Percentiles rank a stretch among this genome's conserved stretches.
These are phyloP conservation scores for Aspergillus indologenus DNA, from an alignment of 495 filamentous ascomycete genomes.

Conservation along the genomic window DNA sequence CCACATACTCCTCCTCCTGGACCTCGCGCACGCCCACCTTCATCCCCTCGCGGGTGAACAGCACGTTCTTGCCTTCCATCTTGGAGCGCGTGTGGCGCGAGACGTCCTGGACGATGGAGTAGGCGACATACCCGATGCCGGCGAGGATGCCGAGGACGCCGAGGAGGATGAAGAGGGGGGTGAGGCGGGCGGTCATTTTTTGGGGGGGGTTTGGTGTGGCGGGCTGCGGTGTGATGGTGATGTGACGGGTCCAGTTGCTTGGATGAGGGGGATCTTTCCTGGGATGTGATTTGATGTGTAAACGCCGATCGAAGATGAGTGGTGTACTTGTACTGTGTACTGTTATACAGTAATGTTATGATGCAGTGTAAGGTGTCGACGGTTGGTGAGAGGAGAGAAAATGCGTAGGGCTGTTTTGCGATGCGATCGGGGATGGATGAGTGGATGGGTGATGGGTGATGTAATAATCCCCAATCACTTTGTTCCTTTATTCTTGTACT, in stretches of 20 bases:
- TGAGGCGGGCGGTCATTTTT: constrained; percentile 46
- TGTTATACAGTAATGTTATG: too few species aligned
- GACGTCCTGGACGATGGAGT: constrained; percentile 66
- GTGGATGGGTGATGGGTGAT: too few species aligned
- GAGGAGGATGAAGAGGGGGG: constrained; percentile 74
- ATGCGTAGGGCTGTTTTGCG: too few species aligned
- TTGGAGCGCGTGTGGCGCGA: constrained; percentile 63
- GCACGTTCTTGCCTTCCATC: constrained; percentile 79
- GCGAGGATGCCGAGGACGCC: constrained; percentile 57
- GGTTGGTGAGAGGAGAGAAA: too few species aligned
- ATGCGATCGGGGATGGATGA: too few species aligned
- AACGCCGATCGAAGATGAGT: too few species aligned
- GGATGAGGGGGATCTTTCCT: too few species aligned
- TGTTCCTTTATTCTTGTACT: too few species aligned
- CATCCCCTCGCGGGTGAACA: constrained; percentile 79
- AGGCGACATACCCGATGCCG: constrained; percentile 71
- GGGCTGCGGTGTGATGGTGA: neutral
- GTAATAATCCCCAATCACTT: too few species aligned
- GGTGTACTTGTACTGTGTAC: too few species aligned
- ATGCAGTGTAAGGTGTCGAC: too few species aligned
- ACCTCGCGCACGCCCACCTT: constrained; percentile 77
- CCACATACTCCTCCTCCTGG: constrained; percentile 73
- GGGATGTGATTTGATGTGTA: too few species aligned
- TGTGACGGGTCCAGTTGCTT: neutral
- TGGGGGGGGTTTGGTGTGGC: neutral